These are phyloP conservation scores for Oryza glaberrima DNA, from an alignment of 176 grass and related monocot species.

Conservation along the genomic window DNA sequence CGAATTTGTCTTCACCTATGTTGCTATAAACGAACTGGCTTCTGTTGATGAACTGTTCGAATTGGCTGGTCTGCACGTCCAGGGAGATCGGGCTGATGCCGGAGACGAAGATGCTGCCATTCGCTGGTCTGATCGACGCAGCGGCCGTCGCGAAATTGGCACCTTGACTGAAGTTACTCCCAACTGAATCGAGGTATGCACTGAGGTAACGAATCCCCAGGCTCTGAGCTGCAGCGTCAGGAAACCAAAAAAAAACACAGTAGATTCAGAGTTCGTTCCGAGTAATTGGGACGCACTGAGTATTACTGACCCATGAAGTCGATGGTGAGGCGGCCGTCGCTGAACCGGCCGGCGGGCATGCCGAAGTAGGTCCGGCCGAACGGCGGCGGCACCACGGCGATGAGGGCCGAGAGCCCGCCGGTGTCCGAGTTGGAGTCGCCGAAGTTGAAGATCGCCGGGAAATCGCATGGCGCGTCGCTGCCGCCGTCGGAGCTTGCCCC, in stretches of 20 bases:
- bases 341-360: constrained; percentile 49
- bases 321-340: constrained; percentile 58
- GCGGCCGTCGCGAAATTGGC: background rate
- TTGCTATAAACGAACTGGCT: constrained; percentile 41
- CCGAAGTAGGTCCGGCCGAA: constrained; percentile 67
- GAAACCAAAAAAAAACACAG: background rate
- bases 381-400: constrained; percentile 46
- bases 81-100: constrained; percentile 53
- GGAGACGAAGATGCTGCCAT: background rate
- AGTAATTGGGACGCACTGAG: background rate
- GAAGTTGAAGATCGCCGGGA: constrained; percentile 95
- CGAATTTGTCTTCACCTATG: constrained; percentile 26
- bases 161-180: background rate
- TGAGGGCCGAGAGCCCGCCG: constrained; percentile 52
- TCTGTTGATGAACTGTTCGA: constrained; percentile 54
- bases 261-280: background rate
- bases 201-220: background rate
- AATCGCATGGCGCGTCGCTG: background rate
- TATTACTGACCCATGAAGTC: constrained; percentile 57
- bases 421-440: constrained; percentile 99
- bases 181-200: background rate
- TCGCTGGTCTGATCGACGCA: background rate
- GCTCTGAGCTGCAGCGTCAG: background rate
- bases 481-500: background rate
- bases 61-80: constrained; percentile 57